Evolutionary conservation across 352 stramenopile genomes (phyloP).

Genomic region (Lagenidium sp.): DNA sequence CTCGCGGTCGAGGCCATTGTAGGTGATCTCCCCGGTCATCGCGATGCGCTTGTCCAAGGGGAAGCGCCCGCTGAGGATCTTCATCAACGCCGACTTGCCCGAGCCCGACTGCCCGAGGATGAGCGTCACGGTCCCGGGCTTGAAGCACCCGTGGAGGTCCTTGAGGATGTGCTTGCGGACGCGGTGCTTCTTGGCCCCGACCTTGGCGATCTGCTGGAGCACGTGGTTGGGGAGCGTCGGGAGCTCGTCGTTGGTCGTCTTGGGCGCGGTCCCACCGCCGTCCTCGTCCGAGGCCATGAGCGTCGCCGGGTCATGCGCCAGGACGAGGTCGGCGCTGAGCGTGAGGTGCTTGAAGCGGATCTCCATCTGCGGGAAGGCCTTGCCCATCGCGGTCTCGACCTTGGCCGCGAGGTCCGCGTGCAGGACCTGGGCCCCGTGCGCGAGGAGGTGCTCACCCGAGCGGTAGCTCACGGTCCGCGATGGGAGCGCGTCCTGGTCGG

Average conservation of each 20-base stretch:
- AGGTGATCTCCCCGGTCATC: conserved; percentile 33
- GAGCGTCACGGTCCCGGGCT: conserved; percentile 43
- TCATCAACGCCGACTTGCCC: conserved; percentile 49
- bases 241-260: conserved; percentile 15
- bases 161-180: conserved; percentile 34
- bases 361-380: conserved; percentile 45
- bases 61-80: conserved; percentile 44
- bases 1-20: conserved; percentile 30
- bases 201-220: conserved; percentile 17
- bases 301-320: conserved; percentile 12
- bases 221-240: conserved; percentile 44
- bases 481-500: not conserved
- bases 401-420: conserved; percentile 30
- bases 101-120: conserved; percentile 40
- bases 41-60: conserved; percentile 27
- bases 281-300: conserved; percentile 3
- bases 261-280: not conserved
- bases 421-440: conserved; percentile 20
- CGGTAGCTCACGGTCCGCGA: conserved; percentile 15
- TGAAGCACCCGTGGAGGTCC: conserved; percentile 27
- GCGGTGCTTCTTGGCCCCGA: conserved; percentile 27
- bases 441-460: conserved; percentile 21
- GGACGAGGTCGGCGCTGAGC: conserved; percentile 31
- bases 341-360: conserved; percentile 43
- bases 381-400: conserved; percentile 31